A percentile compares a stretch with the other conserved stretches of the same genome.
phyloP scores from a whole-genome alignment of 331 rosid species.

The Pyrus hybrid region DNA sequence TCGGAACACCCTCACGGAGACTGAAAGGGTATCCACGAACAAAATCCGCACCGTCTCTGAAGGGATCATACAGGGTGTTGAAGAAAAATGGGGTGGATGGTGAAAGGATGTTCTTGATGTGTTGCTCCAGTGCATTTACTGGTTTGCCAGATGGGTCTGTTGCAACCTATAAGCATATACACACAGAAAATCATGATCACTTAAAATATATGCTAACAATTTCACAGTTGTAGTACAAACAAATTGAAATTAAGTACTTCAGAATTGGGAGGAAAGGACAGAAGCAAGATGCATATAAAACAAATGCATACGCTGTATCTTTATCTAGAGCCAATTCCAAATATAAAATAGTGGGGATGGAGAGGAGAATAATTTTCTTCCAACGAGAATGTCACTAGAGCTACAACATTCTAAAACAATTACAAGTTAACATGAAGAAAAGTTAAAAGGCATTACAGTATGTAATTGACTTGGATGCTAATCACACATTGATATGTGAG shows the following conservation, averaged over 20 bases:
- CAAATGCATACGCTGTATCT: not conserved
- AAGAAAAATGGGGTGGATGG: constrained; percentile 55
- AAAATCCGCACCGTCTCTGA: constrained; percentile 46
- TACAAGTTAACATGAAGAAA: too few relatives aligned
- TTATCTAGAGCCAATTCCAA: not conserved
- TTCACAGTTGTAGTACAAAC: not conserved
- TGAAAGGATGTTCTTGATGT: constrained; percentile 47
- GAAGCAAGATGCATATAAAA: not conserved
- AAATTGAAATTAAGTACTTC: not conserved
- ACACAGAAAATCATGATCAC: not conserved
- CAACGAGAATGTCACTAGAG: not conserved
- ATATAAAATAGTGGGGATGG: not conserved
- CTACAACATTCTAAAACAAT: too few relatives aligned
- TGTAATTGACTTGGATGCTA: too few relatives aligned
- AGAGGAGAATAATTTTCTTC: not conserved
- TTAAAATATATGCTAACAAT: not conserved
- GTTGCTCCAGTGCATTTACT: constrained; percentile 48
- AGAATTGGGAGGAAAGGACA: not conserved
- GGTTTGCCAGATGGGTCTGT: constrained; percentile 38
- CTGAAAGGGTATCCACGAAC: constrained; percentile 60
- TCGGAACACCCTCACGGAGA: constrained; percentile 46
- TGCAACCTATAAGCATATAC: constrained; percentile 31
- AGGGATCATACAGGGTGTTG: constrained; percentile 54
- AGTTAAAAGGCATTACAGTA: not conserved
- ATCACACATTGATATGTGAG: not conserved